phyloP scores from a whole-genome alignment of 148 eudicot genomes.

The Suaeda aralocaspica region DNA sequence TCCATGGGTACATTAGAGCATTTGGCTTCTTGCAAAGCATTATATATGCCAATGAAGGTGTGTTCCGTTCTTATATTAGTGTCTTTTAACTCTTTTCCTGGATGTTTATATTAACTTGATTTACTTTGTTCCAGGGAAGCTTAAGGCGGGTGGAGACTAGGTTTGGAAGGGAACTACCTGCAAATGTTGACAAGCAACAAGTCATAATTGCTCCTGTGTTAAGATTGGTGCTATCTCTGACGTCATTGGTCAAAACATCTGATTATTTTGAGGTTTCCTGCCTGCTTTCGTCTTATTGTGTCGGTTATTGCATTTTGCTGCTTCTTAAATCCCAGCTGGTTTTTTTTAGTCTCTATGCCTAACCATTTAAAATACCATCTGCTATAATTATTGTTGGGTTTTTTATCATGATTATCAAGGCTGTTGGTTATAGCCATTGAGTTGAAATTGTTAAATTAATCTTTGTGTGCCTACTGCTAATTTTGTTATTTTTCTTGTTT shows the following conservation, averaged over 20 bases:
- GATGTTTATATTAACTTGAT: slow-evolving; percentile 11
- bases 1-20: slow-evolving; percentile 88
- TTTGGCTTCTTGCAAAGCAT: slow-evolving; percentile 76
- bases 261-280: slow-evolving; percentile 80
- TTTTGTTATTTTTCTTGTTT: not conserved
- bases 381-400: not conserved
- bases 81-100: slow-evolving; percentile 14
- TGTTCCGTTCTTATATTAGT: slow-evolving; percentile 1
- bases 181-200: slow-evolving; percentile 53
- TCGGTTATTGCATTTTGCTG: slow-evolving; percentile 3
- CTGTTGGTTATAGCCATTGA: not conserved
- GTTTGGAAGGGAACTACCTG: slow-evolving; percentile 45
- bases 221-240: slow-evolving; percentile 78
- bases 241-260: slow-evolving; percentile 78
- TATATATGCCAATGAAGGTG: slow-evolving; percentile 74
- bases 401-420: not conserved
- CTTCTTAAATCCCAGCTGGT: not conserved
- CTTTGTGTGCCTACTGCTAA: not conserved
- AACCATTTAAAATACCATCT: not conserved
- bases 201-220: slow-evolving; percentile 73
- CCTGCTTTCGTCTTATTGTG: slow-evolving; percentile 1
- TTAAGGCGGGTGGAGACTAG: slow-evolving; percentile 47
- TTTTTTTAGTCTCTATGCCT: no score
- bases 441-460: not conserved
- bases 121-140: slow-evolving; percentile 47